phyloP scores from a whole-genome alignment of 169 alveolate species.

The Plasmodium fragile region DNA sequence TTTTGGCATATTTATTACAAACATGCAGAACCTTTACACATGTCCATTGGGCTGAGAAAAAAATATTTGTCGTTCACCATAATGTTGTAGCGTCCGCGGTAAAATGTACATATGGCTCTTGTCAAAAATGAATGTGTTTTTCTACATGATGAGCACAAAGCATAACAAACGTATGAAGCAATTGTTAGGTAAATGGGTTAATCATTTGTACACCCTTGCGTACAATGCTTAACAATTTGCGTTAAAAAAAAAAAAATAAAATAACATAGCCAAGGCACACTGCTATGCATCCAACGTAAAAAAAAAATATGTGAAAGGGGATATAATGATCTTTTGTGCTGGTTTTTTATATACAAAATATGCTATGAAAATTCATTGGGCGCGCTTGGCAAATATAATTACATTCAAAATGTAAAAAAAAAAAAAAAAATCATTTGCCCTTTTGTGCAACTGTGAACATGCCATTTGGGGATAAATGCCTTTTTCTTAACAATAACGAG shows the following conservation, averaged over 20 bases:
- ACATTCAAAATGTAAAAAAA: not conserved
- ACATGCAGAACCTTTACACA: not conserved
- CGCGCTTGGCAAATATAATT: slow-evolving; percentile 3
- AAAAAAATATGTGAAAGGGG: not conserved
- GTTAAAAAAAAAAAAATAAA: not conserved
- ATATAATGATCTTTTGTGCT: not conserved
- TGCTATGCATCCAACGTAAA: not conserved
- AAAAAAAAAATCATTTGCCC: not conserved
- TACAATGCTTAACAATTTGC: not conserved
- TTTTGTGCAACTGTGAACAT: not conserved
- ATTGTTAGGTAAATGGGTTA: not conserved
- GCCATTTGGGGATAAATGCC: not conserved
- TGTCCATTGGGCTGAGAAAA: not conserved
- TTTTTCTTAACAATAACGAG: not conserved
- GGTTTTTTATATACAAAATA: not conserved
- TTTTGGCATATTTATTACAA: not conserved
- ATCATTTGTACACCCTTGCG: not conserved
- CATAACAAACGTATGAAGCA: not conserved
- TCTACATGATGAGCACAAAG: not conserved
- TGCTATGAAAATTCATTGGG: not conserved
- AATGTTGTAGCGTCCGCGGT: not conserved
- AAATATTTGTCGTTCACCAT: not conserved
- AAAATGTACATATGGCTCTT: not conserved
- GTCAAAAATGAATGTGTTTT: not conserved
- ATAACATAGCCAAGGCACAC: not conserved